Evolutionary conservation across 345 rosid species (phyloP), one percentile per base, ranked within the genome.

Genomic region (Arabidopsis arenosa): DNA sequence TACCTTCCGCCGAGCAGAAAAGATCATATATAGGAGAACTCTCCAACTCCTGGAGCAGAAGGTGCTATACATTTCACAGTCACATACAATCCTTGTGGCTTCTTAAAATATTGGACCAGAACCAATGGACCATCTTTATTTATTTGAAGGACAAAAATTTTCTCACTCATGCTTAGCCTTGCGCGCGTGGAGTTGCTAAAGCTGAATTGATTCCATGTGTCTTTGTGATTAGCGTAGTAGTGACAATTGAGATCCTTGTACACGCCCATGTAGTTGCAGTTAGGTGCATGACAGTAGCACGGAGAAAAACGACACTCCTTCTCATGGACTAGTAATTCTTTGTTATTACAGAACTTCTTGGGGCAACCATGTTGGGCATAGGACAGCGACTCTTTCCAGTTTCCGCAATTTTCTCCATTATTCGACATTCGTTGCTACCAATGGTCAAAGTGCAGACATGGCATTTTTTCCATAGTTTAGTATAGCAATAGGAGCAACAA

Each of bases 281-380:
- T 7, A 8, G 14, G 47, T 52, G 3, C 2, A 48, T 45, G 60
- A 15, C 47, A 66, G 7, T 13, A 13, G 10, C 48, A 47, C 1
- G 33, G 11, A 47, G 5, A 9, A 12, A 59, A 71, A 0, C 0
- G 8, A 10, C 67, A 71, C 11, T 17, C 0, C 9, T 45, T 59
- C 36, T 47, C 6, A 4, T 71, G 75, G 4, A 3, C 4, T 23
- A 23, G 26, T 8, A 33, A 11, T 14, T 44, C 55, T 70, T 70
- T 33, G 14, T 45, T 56, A 21, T 70, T 57, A 13, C 51, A 23
- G 49, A 68, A 14, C 13, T 6, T 68, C 39, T 33, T 1, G 0
- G 21, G 13, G 37, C 72, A 68, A 2, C 72, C 62, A 14, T 14
- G 21, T 36, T 23, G 62, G 23, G 9, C 72, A 68, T 39, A 39